Evolutionary conservation across 805 yeast species (phyloP).

Genomic region (Candida tallmaniae): DNA sequence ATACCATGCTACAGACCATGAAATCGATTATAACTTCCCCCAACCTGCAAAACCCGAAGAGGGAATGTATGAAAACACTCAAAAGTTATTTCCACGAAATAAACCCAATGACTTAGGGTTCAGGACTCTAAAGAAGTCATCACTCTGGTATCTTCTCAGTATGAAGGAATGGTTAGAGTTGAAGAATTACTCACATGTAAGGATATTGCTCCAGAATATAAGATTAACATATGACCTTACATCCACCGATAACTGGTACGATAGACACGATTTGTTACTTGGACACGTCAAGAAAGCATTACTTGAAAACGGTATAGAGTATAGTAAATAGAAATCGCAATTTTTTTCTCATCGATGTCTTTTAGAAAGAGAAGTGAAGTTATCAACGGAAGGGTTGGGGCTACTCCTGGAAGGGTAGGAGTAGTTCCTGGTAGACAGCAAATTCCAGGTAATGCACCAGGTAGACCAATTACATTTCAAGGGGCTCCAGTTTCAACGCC

Average conservation of each 20-base stretch:
- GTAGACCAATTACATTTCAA: background rate
- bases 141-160: conserved; percentile 72
- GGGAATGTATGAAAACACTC: conserved; percentile 28
- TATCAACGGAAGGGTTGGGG: too few species aligned
- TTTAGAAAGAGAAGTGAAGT: conserved; percentile 41
- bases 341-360: conserved; percentile 26
- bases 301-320: too few species aligned
- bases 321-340: background rate
- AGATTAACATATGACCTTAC: conserved; percentile 17
- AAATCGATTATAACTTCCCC: conserved; percentile 8
- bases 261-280: conserved; percentile 26
- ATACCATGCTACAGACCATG: conserved; percentile 15
- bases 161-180: conserved; percentile 58
- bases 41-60: conserved; percentile 19
- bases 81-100: conserved; percentile 30
- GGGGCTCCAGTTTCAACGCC: too few species aligned
- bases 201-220: conserved; percentile 22
- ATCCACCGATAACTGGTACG: conserved; percentile 25
- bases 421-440: too few species aligned
- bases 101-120: conserved; percentile 45
- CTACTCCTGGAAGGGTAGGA: too few species aligned
- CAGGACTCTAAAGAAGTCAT: conserved; percentile 66
- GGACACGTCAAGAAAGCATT: conserved; percentile 19
- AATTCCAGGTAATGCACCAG: background rate
- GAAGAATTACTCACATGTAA: conserved; percentile 23